phyloP scores from a whole-genome alignment of 2,329 filamentous ascomycete species.

The Stemphylium lycopersici region DNA sequence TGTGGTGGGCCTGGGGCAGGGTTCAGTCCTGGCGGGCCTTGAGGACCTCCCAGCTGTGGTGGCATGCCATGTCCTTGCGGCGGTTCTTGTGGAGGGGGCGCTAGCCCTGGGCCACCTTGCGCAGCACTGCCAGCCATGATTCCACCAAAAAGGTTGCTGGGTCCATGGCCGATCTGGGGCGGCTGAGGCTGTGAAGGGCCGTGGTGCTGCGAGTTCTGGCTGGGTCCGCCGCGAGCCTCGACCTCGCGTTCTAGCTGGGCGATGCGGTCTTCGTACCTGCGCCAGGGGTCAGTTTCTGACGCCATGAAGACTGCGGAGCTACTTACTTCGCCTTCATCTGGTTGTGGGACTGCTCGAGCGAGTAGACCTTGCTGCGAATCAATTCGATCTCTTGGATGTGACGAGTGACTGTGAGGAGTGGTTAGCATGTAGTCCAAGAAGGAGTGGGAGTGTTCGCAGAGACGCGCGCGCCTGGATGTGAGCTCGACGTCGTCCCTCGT shows the following conservation, averaged over 20 bases:
- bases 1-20: constrained; percentile 64
- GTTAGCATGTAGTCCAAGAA: constrained; percentile 5
- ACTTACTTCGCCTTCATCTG: constrained; percentile 89
- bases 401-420: constrained; percentile 62
- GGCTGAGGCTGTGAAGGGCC: constrained; percentile 85
- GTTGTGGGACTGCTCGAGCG: constrained; percentile 88
- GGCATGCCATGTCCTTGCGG: constrained; percentile 64
- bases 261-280: constrained; percentile 95
- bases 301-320: not conserved
- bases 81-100: constrained; percentile 68
- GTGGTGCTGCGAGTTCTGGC: constrained; percentile 74
- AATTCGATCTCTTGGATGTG: constrained; percentile 96
- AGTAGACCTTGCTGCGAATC: constrained; percentile 89
- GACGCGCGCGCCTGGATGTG: too few species aligned
- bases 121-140: constrained; percentile 90
- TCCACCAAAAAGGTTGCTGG: constrained; percentile 88
- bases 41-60: constrained; percentile 70
- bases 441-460: too few species aligned
- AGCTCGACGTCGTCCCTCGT: too few species aligned
- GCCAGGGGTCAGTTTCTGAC: constrained; percentile 14
- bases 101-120: constrained; percentile 83
- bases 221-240: constrained; percentile 70
- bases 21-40: constrained; percentile 72
- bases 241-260: constrained; percentile 85
- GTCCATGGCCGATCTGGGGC: constrained; percentile 82